Conservation (phyloP, 2,329 filamentous ascomycete species). For the Xylaria sp. region DNA sequence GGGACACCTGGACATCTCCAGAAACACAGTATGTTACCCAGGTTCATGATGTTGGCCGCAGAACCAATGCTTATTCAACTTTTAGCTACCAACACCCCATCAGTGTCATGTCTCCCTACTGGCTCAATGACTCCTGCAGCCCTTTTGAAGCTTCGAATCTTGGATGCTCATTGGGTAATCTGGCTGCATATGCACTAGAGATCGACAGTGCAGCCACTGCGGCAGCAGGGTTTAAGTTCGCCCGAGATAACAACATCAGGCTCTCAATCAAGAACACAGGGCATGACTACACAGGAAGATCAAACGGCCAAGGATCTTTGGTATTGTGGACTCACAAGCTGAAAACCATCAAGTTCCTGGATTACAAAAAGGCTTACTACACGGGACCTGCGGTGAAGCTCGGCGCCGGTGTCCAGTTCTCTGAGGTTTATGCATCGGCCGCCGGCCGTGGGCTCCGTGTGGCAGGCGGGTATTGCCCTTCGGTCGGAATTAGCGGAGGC, state of each 20-base stretch:
- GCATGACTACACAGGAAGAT: slow-evolving; percentile 61
- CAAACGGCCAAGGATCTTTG: slow-evolving; percentile 61
- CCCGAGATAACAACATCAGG: slow-evolving; percentile 55
- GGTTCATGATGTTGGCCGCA: background rate
- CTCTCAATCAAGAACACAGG: slow-evolving; percentile 62
- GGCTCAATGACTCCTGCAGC: slow-evolving; percentile 39
- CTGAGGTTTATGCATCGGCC: slow-evolving; percentile 1
- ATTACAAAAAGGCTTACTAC: slow-evolving; percentile 48
- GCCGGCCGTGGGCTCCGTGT: slow-evolving; percentile 2
- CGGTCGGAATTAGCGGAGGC: slow-evolving; percentile 13
- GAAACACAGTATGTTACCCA: slow-evolving; percentile 5
- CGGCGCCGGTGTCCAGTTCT: slow-evolving; percentile 57
- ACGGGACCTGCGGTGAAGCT: slow-evolving; percentile 59
- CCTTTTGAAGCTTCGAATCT: slow-evolving; percentile 22
- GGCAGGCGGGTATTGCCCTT: slow-evolving; percentile 11
- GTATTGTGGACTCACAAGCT: slow-evolving; percentile 61
- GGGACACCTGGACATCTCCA: background rate
- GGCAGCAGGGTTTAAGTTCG: slow-evolving; percentile 49
- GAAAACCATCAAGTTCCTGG: slow-evolving; percentile 51
- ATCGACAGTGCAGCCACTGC: slow-evolving; percentile 6
- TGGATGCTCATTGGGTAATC: slow-evolving; percentile 32
- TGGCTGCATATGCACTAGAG: slow-evolving; percentile 26
- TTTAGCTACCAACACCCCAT: slow-evolving; percentile 25
- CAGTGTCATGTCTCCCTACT: slow-evolving; percentile 39
- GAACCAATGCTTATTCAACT: background rate